Base-by-base conservation (phyloP, 352 stramenopile genomes). In the Pythium brachiatum region DNA sequence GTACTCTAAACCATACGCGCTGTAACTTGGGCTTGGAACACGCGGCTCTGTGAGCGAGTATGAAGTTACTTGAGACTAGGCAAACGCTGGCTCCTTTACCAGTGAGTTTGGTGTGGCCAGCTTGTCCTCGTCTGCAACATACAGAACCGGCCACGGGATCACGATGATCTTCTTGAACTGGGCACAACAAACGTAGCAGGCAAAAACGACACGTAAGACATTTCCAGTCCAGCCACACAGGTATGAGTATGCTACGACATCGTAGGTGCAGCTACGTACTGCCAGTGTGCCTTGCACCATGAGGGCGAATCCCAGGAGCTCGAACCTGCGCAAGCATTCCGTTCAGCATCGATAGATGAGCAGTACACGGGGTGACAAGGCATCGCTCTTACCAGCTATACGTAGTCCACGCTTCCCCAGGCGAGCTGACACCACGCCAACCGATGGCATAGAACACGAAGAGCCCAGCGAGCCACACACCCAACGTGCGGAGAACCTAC, bases 341-440 rank as follows among this genome's bases (percentile, higher is more conserved):
- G 18, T 11, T 46, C 20, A 20, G 29, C 29, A 61, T 25, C 50
- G 21, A 52, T 8, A 18, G 8, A 18, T n/a, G n/a, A n/a, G n/a
- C n/a, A n/a, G n/a, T n/a, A n/a, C n/a, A n/a, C n/a, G n/a, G n/a
- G n/a, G n/a, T n/a, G n/a, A n/a, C n/a, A n/a, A n/a, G n/a, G n/a
- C n/a, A n/a, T n/a, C n/a, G n/a, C n/a, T n/a, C n/a, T n/a, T 55
- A 89, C 81, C 83, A 92, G 56, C 79, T 92, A 54, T 75, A 92
- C 25, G 65, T 57, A 9, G 82, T 88, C 82, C 84, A 94, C 27
- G 68, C 74, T 57, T 94, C 84, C 31, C 82, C 82, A 0, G 79
- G 74, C 21, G 79, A 89, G 50, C 76, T 60, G 11, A 58, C 51
- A 13, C 63, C 75, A 57, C 79, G 76, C 83, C 83, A 92, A 29